phyloP scores from a whole-genome alignment of 768 basidiomycete genomes.

The Lentinus brumalis region DNA sequence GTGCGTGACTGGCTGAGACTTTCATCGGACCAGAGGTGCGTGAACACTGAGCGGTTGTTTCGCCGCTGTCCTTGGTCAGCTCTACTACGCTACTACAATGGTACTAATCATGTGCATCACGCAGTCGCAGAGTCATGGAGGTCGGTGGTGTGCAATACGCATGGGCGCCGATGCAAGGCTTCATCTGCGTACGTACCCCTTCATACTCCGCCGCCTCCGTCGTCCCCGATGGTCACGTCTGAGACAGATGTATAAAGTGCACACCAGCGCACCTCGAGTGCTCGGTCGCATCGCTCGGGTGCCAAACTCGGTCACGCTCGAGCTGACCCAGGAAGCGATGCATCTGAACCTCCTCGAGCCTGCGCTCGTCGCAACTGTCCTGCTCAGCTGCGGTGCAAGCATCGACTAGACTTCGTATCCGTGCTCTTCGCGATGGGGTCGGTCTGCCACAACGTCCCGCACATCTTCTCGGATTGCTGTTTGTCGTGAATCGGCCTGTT shows the following conservation, averaged over 20 bases:
- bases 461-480: too few relatives aligned
- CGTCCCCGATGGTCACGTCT: slow-evolving; percentile 2
- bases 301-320: slow-evolving; percentile 49
- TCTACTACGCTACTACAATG: background rate
- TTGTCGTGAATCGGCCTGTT: too few relatives aligned
- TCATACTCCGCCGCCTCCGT: background rate
- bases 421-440: background rate
- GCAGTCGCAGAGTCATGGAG: slow-evolving; percentile 48
- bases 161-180: slow-evolving; percentile 57
- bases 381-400: slow-evolving; percentile 63
- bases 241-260: slow-evolving; percentile 48
- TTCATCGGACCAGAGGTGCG: slow-evolving; percentile 48
- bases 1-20: slow-evolving; percentile 57
- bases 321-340: slow-evolving; percentile 57
- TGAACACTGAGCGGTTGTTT: slow-evolving; percentile 11
- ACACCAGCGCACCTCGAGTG: slow-evolving; percentile 33
- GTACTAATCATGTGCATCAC: background rate
- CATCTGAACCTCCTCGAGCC: slow-evolving; percentile 56
- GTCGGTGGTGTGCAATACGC: slow-evolving; percentile 50
- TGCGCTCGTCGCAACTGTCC: slow-evolving; percentile 50
- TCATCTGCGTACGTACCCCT: slow-evolving; percentile 50
- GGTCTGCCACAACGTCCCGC: background rate
- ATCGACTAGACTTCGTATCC: slow-evolving; percentile 45
- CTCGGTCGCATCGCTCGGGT: slow-evolving; percentile 53
- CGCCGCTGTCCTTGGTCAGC: background rate